Evolutionary conservation across 2,329 filamentous ascomycete genomes (phyloP).

Genomic region (Rutstroemia sp.): DNA sequence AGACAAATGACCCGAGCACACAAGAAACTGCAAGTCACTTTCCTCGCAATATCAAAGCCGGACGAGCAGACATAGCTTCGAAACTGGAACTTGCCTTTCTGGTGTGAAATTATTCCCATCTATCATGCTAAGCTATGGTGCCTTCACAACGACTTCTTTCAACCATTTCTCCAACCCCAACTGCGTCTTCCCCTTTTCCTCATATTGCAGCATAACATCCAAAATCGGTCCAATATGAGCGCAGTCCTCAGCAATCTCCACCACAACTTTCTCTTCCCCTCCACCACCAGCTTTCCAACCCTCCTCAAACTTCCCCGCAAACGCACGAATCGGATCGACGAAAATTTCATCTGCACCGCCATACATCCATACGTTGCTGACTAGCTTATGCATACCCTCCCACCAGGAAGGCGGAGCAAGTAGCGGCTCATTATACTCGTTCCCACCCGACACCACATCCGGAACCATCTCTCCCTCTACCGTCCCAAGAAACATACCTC

Average conservation of each 20-base stretch:
- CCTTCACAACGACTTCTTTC: too few species aligned
- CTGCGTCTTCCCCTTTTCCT: not conserved
- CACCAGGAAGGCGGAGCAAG: not conserved
- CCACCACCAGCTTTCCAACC: not conserved
- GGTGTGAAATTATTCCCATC: too few species aligned
- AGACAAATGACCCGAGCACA: slow-evolving; percentile 1
- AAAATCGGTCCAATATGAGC: not conserved
- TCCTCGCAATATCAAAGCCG: slow-evolving; percentile 3
- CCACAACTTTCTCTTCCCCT: not conserved
- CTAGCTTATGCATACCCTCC: not conserved
- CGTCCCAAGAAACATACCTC: not conserved
- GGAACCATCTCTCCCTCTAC: not conserved
- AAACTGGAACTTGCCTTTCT: too few species aligned
- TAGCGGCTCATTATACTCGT: not conserved
- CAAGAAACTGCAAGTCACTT: not conserved
- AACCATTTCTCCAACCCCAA: not conserved
- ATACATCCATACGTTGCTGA: not conserved
- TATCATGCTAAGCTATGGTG: too few species aligned
- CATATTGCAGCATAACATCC: not conserved
- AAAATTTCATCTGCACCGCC: not conserved
- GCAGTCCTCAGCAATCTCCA: not conserved
- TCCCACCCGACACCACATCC: not conserved
- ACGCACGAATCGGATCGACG: not conserved
- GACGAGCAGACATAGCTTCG: not conserved
- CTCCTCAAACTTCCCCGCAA: not conserved